These are phyloP conservation scores for Phytophthora melonis DNA, from an alignment of 352 stramenopile species.

Conservation along the genomic window DNA sequence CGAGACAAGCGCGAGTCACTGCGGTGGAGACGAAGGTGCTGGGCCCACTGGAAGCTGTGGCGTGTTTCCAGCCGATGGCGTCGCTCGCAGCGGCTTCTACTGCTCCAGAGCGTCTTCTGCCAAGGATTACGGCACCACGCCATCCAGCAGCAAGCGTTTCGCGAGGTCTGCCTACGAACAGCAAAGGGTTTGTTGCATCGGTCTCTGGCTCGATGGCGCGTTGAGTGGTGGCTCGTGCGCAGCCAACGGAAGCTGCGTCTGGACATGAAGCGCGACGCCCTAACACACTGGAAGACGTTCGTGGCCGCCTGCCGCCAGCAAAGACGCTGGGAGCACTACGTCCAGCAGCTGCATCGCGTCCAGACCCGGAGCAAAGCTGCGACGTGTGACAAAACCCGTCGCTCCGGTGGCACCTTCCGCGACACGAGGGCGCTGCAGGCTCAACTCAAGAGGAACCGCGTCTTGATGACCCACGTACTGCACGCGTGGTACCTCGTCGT, in stretches of 20 bases:
- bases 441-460: slow-evolving; percentile 32
- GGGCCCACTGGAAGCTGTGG: slow-evolving; percentile 37
- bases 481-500: slow-evolving; percentile 40
- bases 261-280: slow-evolving; percentile 17
- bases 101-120: slow-evolving; percentile 22
- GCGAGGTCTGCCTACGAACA: slow-evolving; percentile 25
- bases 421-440: slow-evolving; percentile 35
- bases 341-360: slow-evolving; percentile 40
- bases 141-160: slow-evolving; percentile 35
- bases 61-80: slow-evolving; percentile 28
- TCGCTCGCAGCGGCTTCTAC: slow-evolving; percentile 4
- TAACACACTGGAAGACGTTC: slow-evolving; percentile 31
- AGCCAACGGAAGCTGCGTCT: slow-evolving; percentile 22
- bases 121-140: slow-evolving; percentile 29
- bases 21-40: slow-evolving; percentile 30
- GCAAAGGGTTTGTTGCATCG: slow-evolving; percentile 23
- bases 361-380: slow-evolving; percentile 17
- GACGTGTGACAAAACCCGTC: slow-evolving; percentile 6
- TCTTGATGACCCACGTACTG: slow-evolving; percentile 44
- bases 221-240: slow-evolving; percentile 34
- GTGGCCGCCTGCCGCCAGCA: slow-evolving; percentile 34
- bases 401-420: slow-evolving; percentile 9
- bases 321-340: slow-evolving; percentile 34
- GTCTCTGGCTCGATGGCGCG: slow-evolving; percentile 27
- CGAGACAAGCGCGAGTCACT: slow-evolving; percentile 7